Base-by-base conservation (phyloP, 2,329 filamentous ascomycete species). In the Bertia moriformis region DNA sequence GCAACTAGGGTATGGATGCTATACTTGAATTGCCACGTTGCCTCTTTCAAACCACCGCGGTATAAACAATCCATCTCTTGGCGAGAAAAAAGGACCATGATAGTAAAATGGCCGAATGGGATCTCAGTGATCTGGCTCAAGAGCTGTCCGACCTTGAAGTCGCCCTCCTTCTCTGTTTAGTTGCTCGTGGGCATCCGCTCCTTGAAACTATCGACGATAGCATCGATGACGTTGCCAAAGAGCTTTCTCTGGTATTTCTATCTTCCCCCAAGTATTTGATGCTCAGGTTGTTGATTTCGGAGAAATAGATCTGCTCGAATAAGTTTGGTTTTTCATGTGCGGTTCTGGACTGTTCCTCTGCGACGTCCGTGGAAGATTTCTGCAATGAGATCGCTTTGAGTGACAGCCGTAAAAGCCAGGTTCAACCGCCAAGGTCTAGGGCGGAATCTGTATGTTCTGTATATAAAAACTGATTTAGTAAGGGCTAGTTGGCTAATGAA, bases 171-270 rank as follows among this genome's bases (percentile, higher is more conserved):
- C 32, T 35, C 12, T 35, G 10, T 10, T 15, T 35, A 14, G 32
- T 15, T 17, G 15, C 7, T 17, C 32, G 15, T 12, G 32, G 17
- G 17, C 32, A 35, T 17, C 17, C 10, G 7, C 32, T 35, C 10
- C 10, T 35, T 17, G 32, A 35, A 15, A 35, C 32, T 14, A 35
- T 15, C 12, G 15, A 17, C 10, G 32, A 35, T 14, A 7, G 10
- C 32, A 35, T 35, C 15, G 10, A 35, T 10, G 32, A 35, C 32
- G 10, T 35, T 35, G 32, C 32, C 12, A 35, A 35, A 35, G 32
- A 35, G 15, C 15, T 35, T 7, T 7, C 32, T 7, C 15, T 35
- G 32, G 32, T 35, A 35, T 10, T 35, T 35, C 7, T 18, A 15
- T 29, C n/a, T n/a, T n/a, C n/a, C n/a, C n/a, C n/a, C n/a, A n/a